Base-by-base conservation (phyloP, 768 basidiomycete species). In the Kwoniella europaea region DNA sequence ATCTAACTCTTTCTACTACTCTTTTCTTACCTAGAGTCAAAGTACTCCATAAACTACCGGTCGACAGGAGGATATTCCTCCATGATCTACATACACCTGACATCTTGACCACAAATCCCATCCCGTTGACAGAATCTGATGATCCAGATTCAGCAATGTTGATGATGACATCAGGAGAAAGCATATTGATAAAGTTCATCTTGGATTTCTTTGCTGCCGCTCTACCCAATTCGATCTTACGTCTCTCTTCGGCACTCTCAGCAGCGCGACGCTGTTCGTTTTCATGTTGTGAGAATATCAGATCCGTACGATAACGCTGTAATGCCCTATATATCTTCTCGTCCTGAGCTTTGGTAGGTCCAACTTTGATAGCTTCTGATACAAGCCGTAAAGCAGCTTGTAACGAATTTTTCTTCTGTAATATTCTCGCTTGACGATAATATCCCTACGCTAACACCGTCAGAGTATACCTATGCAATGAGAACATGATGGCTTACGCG, bases 161-260 rank as follows among this genome's bases (percentile, higher is more conserved):
- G 55, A 70, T 62, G 27, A 73, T 54, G 42, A 70, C 54, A 56
- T 73, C 72, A 7, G 67, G 57, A 15, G 64, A 66, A 2, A 73
- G 53, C 16, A 55, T 42, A 22, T 70, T 50, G 16, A 60, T 65
- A 35, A 63, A 70, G 44, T 70, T 70, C 42, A 70, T 58, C 15
- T 50, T 42, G 2, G 63, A 6, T 63, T 55, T 64, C 29, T 54
- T 57, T 10, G 68, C 62, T 16, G 42, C 13, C 1, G 56, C 6
- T n/a, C 43, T 67, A 10, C 15, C 65, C 20, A 22, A 16, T 29
- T 67, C 65, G 18, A 67, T 42, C 12, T 46, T 67, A 6, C 18
- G 24, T 52, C 56, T 67, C 1, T 60, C 63, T 4, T 41, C 58
- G 2, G 46, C 69, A 59, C 43, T 56, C 7, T 46, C 10, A 12